A percentile compares a stretch with the other conserved stretches of the same genome.
Conservation (phyloP, 257 asterid species). For the Pogostemon cablin region DNA sequence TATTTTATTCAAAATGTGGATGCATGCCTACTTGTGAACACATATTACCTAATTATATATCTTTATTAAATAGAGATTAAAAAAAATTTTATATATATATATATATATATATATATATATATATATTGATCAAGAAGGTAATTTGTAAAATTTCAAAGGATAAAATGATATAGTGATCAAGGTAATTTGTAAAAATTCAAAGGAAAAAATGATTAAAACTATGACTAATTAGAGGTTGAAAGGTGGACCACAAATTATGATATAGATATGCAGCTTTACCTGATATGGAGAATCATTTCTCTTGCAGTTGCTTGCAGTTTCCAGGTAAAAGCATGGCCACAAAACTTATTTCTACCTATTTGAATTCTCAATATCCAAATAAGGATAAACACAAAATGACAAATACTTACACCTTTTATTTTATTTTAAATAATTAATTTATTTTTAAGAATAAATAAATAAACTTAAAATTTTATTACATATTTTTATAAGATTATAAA, state of each 20-base stretch:
- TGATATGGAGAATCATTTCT: slow-evolving; percentile 39
- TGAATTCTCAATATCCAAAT: slow-evolving; percentile 21
- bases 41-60: too few species aligned
- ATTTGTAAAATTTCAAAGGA: too few species aligned
- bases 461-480: too few species aligned
- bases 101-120: too few species aligned
- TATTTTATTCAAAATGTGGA: too few species aligned
- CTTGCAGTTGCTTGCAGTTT: slow-evolving; percentile 38
- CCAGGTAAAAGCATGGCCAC: slow-evolving; percentile 37
- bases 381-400: slow-evolving; percentile 26
- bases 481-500: too few species aligned
- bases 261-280: slow-evolving; percentile 43
- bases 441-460: too few species aligned
- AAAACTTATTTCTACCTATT: slow-evolving; percentile 29
- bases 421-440: not conserved
- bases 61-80: too few species aligned
- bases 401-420: slow-evolving; percentile 19
- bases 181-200: not conserved
- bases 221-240: slow-evolving; percentile 22
- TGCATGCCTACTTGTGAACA: too few species aligned
- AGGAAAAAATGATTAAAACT: slow-evolving; percentile 14
- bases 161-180: slow-evolving; percentile 29
- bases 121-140: too few species aligned
- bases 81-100: too few species aligned
- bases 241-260: slow-evolving; percentile 38